Evolutionary conservation across 208 protist species (phyloP).

Genomic region (Leishmania gerbilli): DNA sequence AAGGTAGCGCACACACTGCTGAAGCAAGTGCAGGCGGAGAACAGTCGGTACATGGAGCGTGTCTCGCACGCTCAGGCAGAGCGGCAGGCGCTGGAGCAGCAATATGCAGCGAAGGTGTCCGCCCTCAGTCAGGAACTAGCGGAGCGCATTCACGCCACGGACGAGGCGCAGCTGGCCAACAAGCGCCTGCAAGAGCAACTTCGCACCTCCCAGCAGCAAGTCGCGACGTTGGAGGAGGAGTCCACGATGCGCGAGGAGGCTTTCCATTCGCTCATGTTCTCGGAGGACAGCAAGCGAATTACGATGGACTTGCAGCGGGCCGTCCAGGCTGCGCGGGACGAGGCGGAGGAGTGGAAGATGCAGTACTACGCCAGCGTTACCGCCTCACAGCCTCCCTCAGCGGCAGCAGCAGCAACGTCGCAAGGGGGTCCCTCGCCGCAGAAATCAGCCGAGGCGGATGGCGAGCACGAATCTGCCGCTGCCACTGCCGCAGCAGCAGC

Average conservation of each 20-base stretch:
- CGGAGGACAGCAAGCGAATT: conserved; percentile 59
- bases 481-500: neutral
- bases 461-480: neutral
- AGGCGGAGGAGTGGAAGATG: conserved; percentile 54
- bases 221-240: conserved; percentile 58
- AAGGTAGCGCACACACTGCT: conserved; percentile 59
- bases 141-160: conserved; percentile 33
- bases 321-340: conserved; percentile 46
- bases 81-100: conserved; percentile 49
- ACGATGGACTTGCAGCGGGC: conserved; percentile 54
- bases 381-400: neutral
- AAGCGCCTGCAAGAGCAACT: conserved; percentile 35
- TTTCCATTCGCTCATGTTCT: conserved; percentile 62
- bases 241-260: conserved; percentile 66
- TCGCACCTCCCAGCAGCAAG: conserved; percentile 24
- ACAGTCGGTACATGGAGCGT: conserved; percentile 37
- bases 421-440: neutral
- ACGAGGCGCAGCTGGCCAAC: conserved; percentile 28
- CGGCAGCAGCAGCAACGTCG: neutral
- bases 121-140: conserved; percentile 60
- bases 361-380: conserved; percentile 35
- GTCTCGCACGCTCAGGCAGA: conserved; percentile 50
- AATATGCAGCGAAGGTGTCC: conserved; percentile 43
- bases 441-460: neutral
- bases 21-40: conserved; percentile 61